These are phyloP conservation scores for Xylaria cubensis DNA, from an alignment of 495 filamentous ascomycete genomes.

Conservation along the genomic window DNA sequence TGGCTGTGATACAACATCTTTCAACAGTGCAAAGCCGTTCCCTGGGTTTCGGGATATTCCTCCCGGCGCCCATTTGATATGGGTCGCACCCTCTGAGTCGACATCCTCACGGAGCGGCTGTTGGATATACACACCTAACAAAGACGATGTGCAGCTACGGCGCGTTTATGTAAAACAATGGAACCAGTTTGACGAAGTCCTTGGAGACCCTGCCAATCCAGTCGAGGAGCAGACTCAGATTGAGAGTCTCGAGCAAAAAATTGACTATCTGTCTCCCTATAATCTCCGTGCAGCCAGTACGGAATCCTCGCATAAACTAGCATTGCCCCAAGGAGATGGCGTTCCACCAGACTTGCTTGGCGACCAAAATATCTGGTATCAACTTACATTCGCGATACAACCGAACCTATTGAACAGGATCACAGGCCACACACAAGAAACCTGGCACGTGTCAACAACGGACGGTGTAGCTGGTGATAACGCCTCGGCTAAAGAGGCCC, in stretches of 20 bases:
- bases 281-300: slow-evolving; percentile 31
- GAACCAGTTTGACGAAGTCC: slow-evolving; percentile 60
- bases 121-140: slow-evolving; percentile 59
- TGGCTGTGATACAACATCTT: slow-evolving; percentile 53
- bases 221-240: slow-evolving; percentile 42
- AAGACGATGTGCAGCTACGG: slow-evolving; percentile 29
- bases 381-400: slow-evolving; percentile 60
- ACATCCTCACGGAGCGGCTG: slow-evolving; percentile 60
- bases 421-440: slow-evolving; percentile 47
- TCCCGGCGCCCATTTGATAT: slow-evolving; percentile 63
- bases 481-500: slow-evolving; percentile 46
- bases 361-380: slow-evolving; percentile 43
- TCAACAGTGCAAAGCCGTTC: slow-evolving; percentile 50
- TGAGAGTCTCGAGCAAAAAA: slow-evolving; percentile 44
- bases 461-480: slow-evolving; percentile 43
- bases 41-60: slow-evolving; percentile 67
- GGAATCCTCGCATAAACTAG: slow-evolving; percentile 21
- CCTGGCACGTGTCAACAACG: slow-evolving; percentile 61
- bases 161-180: slow-evolving; percentile 64
- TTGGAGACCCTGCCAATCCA: slow-evolving; percentile 48
- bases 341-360: slow-evolving; percentile 27
- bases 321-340: slow-evolving; percentile 22
- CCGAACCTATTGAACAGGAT: slow-evolving; percentile 54
- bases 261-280: slow-evolving; percentile 49
- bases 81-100: slow-evolving; percentile 59